Percentiles rank a stretch among this genome's conserved stretches.
phyloP scores from a whole-genome alignment of 108 stramenopile genomes.

The Phaeodactylum tricornutum region DNA sequence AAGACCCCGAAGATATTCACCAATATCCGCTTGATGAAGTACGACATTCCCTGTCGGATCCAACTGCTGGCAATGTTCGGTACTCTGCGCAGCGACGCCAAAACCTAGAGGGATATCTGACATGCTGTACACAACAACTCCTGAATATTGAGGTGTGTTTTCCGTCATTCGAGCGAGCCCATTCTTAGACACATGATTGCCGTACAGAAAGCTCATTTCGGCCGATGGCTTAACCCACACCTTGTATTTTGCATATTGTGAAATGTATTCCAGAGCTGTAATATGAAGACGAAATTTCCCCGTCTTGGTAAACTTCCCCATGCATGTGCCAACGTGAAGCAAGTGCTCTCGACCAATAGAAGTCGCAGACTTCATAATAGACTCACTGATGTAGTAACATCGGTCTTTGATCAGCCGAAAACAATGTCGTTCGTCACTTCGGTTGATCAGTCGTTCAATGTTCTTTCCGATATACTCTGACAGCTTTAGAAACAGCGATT shows the following conservation, averaged over 20 bases:
- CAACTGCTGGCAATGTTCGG: slow-evolving; percentile 84
- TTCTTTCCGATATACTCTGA: slow-evolving; percentile 96
- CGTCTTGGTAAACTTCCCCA: slow-evolving; percentile 97
- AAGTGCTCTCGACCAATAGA: slow-evolving; percentile 75
- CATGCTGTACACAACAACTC: slow-evolving; percentile 96
- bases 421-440: slow-evolving; percentile 80
- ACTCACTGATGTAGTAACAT: slow-evolving; percentile 93
- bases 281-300: slow-evolving; percentile 95
- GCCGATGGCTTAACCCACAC: slow-evolving; percentile 98
- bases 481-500: slow-evolving; percentile 92
- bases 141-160: slow-evolving; percentile 93
- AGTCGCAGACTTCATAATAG: slow-evolving; percentile 76
- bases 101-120: slow-evolving; percentile 93
- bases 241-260: slow-evolving; percentile 95
- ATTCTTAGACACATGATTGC: slow-evolving; percentile 93
- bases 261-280: slow-evolving; percentile 89
- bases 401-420: slow-evolving; percentile 86
- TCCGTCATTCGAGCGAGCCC: slow-evolving; percentile 97
- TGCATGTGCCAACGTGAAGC: slow-evolving; percentile 88
- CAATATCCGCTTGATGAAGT: slow-evolving; percentile 97
- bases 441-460: slow-evolving; percentile 81
- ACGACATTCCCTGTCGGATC: slow-evolving; percentile 96
- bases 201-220: slow-evolving; percentile 98
- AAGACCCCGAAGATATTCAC: slow-evolving; percentile 92
- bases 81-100: slow-evolving; percentile 95